These are phyloP conservation scores for Paraphoma chrysanthemicola DNA, from an alignment of 2,329 filamentous ascomycete species.

Conservation along the genomic window DNA sequence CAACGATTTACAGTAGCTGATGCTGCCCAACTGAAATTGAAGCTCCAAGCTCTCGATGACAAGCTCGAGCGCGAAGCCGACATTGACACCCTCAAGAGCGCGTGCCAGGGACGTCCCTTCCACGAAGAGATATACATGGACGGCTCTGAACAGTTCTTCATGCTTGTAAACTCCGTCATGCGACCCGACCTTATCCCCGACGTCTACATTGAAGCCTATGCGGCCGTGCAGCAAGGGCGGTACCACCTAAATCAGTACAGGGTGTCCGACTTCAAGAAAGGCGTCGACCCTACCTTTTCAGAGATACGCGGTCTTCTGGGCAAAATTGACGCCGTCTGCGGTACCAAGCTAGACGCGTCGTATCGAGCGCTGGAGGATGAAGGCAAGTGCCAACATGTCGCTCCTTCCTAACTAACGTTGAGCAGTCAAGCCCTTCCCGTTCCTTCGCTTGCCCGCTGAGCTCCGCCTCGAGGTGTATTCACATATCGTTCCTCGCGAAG, in stretches of 20 bases:
- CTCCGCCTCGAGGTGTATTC: constrained; percentile 30
- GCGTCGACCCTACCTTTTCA: constrained; percentile 29
- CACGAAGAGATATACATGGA: constrained; percentile 19
- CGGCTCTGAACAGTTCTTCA: constrained; percentile 26
- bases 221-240: constrained; percentile 15
- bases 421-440: constrained; percentile 27
- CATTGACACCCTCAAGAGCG: constrained; percentile 2
- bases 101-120: constrained; percentile 9
- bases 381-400: constrained; percentile 13
- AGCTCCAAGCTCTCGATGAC: constrained; percentile 28
- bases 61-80: constrained; percentile 7
- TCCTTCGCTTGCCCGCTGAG: constrained; percentile 31
- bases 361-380: constrained; percentile 17
- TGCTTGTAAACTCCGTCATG: constrained; percentile 18
- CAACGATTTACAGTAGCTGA: constrained; percentile 25
- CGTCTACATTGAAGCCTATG: constrained; percentile 26
- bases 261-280: constrained; percentile 14
- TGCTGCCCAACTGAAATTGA: constrained; percentile 24
- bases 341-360: constrained; percentile 18
- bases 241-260: constrained; percentile 21
- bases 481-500: constrained; percentile 19
- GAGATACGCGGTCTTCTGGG: constrained; percentile 22
- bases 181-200: constrained; percentile 26
- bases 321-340: constrained; percentile 23
- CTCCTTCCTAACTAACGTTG: constrained; percentile 4